These are phyloP conservation scores for Cercospora sesami DNA, from an alignment of 2,329 filamentous ascomycete species.

Conservation along the genomic window DNA sequence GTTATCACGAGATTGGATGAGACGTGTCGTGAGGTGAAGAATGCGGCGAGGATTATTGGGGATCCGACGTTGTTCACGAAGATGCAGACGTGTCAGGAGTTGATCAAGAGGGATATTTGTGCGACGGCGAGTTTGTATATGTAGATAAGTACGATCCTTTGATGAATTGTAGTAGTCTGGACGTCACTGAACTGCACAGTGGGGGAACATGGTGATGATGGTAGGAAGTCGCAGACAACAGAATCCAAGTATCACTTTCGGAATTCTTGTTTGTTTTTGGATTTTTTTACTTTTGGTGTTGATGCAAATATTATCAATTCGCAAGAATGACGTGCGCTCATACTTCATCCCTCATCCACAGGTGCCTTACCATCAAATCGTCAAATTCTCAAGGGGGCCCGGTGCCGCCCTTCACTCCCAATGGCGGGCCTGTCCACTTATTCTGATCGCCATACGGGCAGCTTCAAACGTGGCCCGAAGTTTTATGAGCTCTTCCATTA, in stretches of 20 bases:
- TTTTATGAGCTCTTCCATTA: background rate
- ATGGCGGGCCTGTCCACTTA: background rate
- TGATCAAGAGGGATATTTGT: constrained; percentile 95
- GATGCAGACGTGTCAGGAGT: constrained; percentile 95
- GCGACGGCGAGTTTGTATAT: constrained; percentile 87
- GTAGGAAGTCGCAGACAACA: no score
- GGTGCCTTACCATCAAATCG: background rate
- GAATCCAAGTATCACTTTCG: background rate
- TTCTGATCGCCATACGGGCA: background rate
- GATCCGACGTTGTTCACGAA: constrained; percentile 91
- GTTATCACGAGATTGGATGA: constrained; percentile 93
- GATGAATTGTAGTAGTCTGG: no score
- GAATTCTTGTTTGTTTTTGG: background rate
- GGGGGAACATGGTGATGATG: no score
- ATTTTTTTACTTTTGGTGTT: background rate
- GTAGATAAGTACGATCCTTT: no score
- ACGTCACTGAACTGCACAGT: no score
- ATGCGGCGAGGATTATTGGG: constrained; percentile 90
- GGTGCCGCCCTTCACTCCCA: background rate
- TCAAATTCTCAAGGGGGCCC: background rate
- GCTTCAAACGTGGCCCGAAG: background rate
- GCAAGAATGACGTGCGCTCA: background rate
- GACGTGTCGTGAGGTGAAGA: constrained; percentile 96
- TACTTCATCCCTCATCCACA: background rate
- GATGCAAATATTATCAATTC: background rate